Evolutionary conservation across 2,329 filamentous ascomycete species (phyloP), one percentile per base, ranked within the genome.

Genomic region (Colletotrichum sidae): DNA sequence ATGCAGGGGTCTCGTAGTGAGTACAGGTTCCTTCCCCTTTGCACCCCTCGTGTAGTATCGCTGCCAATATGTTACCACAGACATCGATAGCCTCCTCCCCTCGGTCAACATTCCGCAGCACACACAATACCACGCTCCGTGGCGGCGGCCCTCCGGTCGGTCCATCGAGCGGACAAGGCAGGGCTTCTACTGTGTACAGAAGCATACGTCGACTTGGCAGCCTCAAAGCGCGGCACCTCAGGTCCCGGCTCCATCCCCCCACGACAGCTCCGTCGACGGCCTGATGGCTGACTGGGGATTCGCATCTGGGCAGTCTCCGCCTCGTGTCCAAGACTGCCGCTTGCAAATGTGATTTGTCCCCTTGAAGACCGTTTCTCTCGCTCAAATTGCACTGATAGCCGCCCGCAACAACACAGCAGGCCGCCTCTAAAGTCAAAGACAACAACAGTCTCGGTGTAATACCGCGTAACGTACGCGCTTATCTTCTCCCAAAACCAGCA

Each of bases 251-350:
- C 50, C 38, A 39, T 51, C 42, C 45, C 62, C 52, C 57, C 42
- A 56, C 35, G 57, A 41, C 37, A 46, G 61, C 57, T 61, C 57
- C 57, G 52, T 53, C 13, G n/a, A 46, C 11, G 57, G 25, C 39
- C 62, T 65, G 57, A 52, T 61, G 62, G 56, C 52, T 47, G 17
- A 34, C 62, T 61, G 57, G 51, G 17, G 56, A 35, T 50, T 46
- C 50, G 41, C 35, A 47, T 33, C 46, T 42, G 41, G 62, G 41
- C 15, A 15, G 57, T 46, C 57, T 58, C 54, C 56, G 59, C 35
- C 53, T 63, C 13, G 42, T 17, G 17, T 17, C 17, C 17, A 17
- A 17, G 17, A 17, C 2, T 17, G 17, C 17, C 17, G 17, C 3
- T 3, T 17, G 17, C 17, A 17, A 17, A 17, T 17, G 17, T 17